A percentile compares a stretch with the other conserved stretches of the same genome.
Evolutionary conservation across 2,329 filamentous ascomycete species (phyloP).

Genomic region (Diaporthe sp.): DNA sequence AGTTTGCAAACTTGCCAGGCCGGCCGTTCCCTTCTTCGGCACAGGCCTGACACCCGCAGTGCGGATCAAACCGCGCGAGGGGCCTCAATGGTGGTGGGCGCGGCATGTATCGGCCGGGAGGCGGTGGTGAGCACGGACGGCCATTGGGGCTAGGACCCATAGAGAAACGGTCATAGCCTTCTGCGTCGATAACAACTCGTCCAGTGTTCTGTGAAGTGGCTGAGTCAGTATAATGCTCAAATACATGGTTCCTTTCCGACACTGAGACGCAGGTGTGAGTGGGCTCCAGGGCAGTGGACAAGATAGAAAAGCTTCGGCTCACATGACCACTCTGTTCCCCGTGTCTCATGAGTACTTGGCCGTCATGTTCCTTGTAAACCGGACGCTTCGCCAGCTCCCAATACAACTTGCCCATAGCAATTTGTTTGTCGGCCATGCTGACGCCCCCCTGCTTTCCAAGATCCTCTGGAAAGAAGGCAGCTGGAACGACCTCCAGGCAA

Average conservation of each 20-base stretch:
- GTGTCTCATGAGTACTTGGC: constrained; percentile 51
- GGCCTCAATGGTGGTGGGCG: constrained; percentile 45
- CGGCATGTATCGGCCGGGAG: background rate
- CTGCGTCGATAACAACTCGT: constrained; percentile 58
- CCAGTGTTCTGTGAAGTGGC: constrained; percentile 49
- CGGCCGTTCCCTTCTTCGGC: constrained; percentile 41
- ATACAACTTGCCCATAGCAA: constrained; percentile 57
- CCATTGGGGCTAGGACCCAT: constrained; percentile 44
- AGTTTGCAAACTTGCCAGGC: constrained; percentile 51
- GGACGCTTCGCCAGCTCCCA: constrained; percentile 62
- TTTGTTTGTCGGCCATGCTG: constrained; percentile 52
- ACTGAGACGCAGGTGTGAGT: background rate
- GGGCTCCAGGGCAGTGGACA: background rate
- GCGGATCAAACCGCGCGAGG: constrained; percentile 55
- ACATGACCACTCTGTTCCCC: constrained; percentile 42
- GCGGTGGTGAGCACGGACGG: background rate
- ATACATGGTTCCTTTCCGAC: background rate
- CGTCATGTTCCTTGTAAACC: constrained; percentile 61
- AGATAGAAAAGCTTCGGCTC: constrained; percentile 23
- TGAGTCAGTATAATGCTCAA: background rate
- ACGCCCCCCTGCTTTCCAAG: constrained; percentile 45
- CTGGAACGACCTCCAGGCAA: constrained; percentile 57
- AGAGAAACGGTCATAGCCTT: constrained; percentile 55
- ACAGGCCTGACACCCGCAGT: constrained; percentile 58
- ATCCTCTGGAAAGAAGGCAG: constrained; percentile 55